phyloP scores from a whole-genome alignment of 139 green algal species.

The Chlamydomonas schloesseri region DNA sequence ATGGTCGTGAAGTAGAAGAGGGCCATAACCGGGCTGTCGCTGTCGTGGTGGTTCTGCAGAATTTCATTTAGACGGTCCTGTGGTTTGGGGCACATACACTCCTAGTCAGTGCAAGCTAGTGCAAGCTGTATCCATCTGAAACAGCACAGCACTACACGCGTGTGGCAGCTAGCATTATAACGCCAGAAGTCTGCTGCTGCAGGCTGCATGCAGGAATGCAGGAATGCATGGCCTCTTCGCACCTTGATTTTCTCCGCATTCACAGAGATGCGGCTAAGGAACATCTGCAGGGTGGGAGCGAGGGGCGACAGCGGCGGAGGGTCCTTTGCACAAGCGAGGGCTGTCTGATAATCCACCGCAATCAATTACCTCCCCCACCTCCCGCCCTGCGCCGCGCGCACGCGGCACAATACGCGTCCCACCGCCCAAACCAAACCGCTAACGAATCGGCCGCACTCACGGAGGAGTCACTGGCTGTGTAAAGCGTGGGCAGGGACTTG shows the following conservation, averaged over 20 bases:
- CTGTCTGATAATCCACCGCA: neutral
- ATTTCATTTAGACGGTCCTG: slow-evolving; percentile 7
- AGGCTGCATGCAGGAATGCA: too few species aligned
- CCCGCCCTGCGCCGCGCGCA: too few species aligned
- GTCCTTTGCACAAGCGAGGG: neutral
- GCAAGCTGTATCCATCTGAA: too few species aligned
- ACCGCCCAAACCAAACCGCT: too few species aligned
- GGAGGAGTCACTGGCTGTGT: neutral
- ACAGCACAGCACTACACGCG: too few species aligned
- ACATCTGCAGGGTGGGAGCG: neutral
- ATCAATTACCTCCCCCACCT: too few species aligned
- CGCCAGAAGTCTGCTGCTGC: too few species aligned
- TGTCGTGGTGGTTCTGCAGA: neutral
- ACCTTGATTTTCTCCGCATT: slow-evolving; percentile 10
- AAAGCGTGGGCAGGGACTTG: neutral
- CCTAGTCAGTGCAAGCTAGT: too few species aligned
- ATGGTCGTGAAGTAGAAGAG: neutral
- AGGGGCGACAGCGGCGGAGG: neutral
- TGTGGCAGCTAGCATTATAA: too few species aligned
- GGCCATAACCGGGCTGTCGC: neutral
- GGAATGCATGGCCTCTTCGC: too few species aligned
- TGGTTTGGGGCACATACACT: too few species aligned
- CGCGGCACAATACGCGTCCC: too few species aligned
- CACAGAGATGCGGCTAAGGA: neutral
- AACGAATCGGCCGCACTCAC: neutral